A percentile compares a stretch with the other conserved stretches of the same genome.
Conservation (phyloP, 306 rosid genomes). For the Bauhinia variegata region DNA sequence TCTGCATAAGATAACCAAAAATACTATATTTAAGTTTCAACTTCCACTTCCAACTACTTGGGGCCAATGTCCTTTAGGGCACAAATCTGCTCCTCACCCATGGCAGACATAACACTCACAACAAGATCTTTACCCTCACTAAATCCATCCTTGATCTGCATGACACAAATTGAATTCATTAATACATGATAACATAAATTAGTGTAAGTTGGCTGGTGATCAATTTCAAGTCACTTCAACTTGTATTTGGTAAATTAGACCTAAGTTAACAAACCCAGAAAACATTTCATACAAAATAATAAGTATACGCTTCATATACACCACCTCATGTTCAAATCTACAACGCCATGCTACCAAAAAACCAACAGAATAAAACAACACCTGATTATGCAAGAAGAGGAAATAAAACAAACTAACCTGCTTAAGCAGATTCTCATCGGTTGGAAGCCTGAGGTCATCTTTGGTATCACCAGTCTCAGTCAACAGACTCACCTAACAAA, state of each 20-base stretch:
- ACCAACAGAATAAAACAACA: slow-evolving; percentile 12
- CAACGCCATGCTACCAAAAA: background rate
- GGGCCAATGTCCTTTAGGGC: slow-evolving; percentile 93
- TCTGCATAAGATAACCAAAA: slow-evolving; percentile 30
- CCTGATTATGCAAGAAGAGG: background rate
- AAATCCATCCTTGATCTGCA: slow-evolving; percentile 96
- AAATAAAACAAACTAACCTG: slow-evolving; percentile 56
- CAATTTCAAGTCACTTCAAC: background rate
- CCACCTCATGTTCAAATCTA: slow-evolving; percentile 8
- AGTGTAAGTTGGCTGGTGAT: slow-evolving; percentile 4
- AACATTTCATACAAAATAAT: background rate
- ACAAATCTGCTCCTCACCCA: slow-evolving; percentile 99
- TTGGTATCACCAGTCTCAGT: slow-evolving; percentile 90
- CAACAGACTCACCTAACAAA: slow-evolving; percentile 84
- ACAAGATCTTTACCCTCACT: slow-evolving; percentile 88
- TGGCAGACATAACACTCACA: slow-evolving; percentile 90
- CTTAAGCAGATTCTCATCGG: slow-evolving; percentile 79
- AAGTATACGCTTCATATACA: background rate
- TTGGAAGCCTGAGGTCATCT: slow-evolving; percentile 95
- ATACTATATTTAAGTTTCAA: slow-evolving; percentile 26
- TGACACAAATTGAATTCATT: slow-evolving; percentile 21
- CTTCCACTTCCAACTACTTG: slow-evolving; percentile 51
- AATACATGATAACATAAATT: background rate
- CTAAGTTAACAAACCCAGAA: background rate
- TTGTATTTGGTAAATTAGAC: background rate